Percentiles rank a stretch among this genome's conserved stretches.
Conservation (phyloP, 768 basidiomycete genomes). For the Boletus eberwhitei region DNA sequence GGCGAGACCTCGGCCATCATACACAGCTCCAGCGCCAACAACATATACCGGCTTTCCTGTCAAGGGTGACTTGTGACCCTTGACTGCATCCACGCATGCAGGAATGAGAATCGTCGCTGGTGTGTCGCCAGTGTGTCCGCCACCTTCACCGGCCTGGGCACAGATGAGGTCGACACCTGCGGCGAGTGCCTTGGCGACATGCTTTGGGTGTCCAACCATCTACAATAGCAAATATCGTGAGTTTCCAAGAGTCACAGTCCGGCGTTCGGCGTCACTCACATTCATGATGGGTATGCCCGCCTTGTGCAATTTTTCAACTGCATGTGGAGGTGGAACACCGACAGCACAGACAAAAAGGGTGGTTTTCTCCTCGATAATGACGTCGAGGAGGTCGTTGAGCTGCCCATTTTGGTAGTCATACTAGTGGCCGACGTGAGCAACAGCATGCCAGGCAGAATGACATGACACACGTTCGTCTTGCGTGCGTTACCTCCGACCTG, state of each 20-base stretch:
- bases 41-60: conserved; percentile 85
- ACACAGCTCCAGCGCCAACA: conserved; percentile 88
- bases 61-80: conserved; percentile 71
- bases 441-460: not conserved
- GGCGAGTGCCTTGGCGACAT: conserved; percentile 75
- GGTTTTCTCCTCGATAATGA: conserved; percentile 90
- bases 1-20: conserved; percentile 82
- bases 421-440: conserved; percentile 33
- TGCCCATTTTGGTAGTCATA: conserved; percentile 89
- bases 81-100: conserved; percentile 82
- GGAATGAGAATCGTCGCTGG: conserved; percentile 87
- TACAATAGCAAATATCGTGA: conserved; percentile 12
- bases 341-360: conserved; percentile 89
- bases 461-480: conserved; percentile 74
- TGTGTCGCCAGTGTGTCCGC: conserved; percentile 83
- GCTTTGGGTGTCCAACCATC: conserved; percentile 96
- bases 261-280: conserved; percentile 33
- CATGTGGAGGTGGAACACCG: conserved; percentile 79
- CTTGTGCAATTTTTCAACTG: conserved; percentile 77
- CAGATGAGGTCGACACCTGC: conserved; percentile 91
- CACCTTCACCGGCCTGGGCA: conserved; percentile 91
- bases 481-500: conserved; percentile 83
- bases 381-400: conserved; percentile 77
- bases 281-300: conserved; percentile 90
- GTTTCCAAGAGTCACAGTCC: not conserved